Evolutionary conservation across 2,329 filamentous ascomycete species (phyloP), one percentile per base, ranked within the genome.

Genomic region (Penicillium sp.): DNA sequence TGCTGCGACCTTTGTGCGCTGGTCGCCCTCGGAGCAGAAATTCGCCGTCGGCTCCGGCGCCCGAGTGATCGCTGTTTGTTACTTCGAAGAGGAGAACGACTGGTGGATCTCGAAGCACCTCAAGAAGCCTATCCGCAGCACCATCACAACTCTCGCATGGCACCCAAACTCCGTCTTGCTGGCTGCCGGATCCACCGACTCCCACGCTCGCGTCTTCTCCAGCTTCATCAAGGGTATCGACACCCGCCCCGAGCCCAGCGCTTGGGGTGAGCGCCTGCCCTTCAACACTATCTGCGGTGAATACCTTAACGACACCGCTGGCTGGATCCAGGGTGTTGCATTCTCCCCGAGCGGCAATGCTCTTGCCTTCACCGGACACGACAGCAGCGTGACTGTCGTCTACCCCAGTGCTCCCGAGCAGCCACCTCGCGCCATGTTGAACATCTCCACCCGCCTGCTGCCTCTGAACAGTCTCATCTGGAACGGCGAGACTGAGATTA

Each of bases 31-130:
- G 21, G 94, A 99, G 81, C 89, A 87, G 72, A 99, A 99, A 77
- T 99, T 99, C 73, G 94, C 94, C 50, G 94, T 97, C 24, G 94
- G 94, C 56, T 97, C 92, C 27, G 94, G 94, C 58, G 94, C 96
- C 65, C 88, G 94, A 60, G 89, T 96, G 61, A 96, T 99, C 67
- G 92, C 94, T 39, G 84, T 97, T 65, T 99, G 94, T 82, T 97
- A 97, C 80, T 99, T 99, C 67, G 94, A 99, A 72, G 90, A 96
- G 73, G 94, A 99, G 76, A 97, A 99, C 76, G 92, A 99, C 80
- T 99, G 94, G 94, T 99, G 94, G 94, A 93, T 99, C 40, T 97
- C 92, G 36, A 99, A 99, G 82, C 94, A 99, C 77, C 79, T 99
- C 70, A 97, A 97, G 85, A 99, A 97, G 83, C 94, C 94, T 18